Base-by-base conservation (phyloP, 2,329 filamentous ascomycete species). In the Purpureocillium lavendulum region DNA sequence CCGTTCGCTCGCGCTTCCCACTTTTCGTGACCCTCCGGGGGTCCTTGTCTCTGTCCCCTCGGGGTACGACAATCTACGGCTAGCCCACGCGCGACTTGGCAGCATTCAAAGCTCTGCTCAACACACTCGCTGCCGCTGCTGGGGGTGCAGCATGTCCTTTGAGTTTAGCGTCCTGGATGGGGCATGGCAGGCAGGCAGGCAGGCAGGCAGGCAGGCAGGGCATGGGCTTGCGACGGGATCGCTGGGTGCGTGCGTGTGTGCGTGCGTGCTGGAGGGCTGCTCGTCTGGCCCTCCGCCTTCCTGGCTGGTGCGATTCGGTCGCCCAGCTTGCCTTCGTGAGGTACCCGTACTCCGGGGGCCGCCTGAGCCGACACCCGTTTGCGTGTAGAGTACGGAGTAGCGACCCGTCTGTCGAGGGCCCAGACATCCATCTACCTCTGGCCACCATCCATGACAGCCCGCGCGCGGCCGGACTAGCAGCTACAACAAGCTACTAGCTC, bases 401-500 rank as follows among this genome's bases (percentile, higher is more conserved):
- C 33, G 21, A 6, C 21, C 21, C 6, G 21, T 10, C n/a, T n/a
- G n/a, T 26, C 21, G 21, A 26, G 33, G 18, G 14, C 33, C 33
- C 18, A 21, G 33, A 35, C 18, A 35, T 18, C 33, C 33, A 35
- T 26, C 21, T 5, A n/a, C 21, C 34, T 18, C 33, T 18, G 24
- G 5, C 21, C 6, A n/a, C 21, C 34, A 35, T 35, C 34, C 34
- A 35, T 35, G 34, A 28, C 34, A 29, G 33, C 33, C 33, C 12
- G 33, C 33, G 33, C 33, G n/a, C 14, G 21, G 34, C 26, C 35
- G 15, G 28, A 30, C 35, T 17, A 29, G 21, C 21, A 26, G 21
- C 21, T 26, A 6, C 21, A 26, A 35, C 38, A 39, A 33, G 42
- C 44, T 51, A 51, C 56, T 62, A 62, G 59, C 55, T 58, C 45